Base-by-base conservation (phyloP, 306 rosid species). In the Cotoneaster glaucophyllus region DNA sequence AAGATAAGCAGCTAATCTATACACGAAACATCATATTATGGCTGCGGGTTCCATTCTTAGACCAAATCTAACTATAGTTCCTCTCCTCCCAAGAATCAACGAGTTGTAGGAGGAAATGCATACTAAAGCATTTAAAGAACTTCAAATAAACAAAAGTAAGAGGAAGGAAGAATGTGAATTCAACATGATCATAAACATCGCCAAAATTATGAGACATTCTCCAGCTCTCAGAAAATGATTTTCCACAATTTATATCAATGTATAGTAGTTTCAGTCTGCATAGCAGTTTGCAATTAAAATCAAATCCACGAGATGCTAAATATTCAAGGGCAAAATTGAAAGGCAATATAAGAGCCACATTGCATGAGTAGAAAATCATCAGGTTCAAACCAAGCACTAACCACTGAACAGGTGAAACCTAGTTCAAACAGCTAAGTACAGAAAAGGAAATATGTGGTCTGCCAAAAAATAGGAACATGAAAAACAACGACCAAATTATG, bases 361-460 rank as follows among this genome's bases (percentile, higher is more conserved):
- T 74, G 31, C 50, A 68, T 34, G 8, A 52, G 72, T 3, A 17
- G 56, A 29, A 56, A 59, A 18, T 54, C 43, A 34, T 59, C 37
- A 31, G 25, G 22, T 69, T n/a, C 34, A 31, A 44, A 41, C 53
- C 62, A 54, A 43, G 45, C 39, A 67, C 28, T 29, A 41, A 75
- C 21, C 12, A 21, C 14, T n/a, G 6, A 31, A 3, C 54, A 48
- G 22, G 75, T 37, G n/a, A 32, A 24, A 64, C 74, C 73, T 29
- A 68, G 67, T 67, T 41, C 28, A 67, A 74, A 10, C 12, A 61
- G 56, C 69, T 73, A 31, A 64, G 58, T n/a, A 78, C 48, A 74
- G 56, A 64, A 69, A 81, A 66, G 22, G 13, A 74, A 84, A 74
- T 22, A 70, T 25, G 61, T 31, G 71, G 70, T 53, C 37, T n/a